These are phyloP conservation scores for Juglanconis sp. DNA, from an alignment of 2,329 filamentous ascomycete species.

Conservation along the genomic window DNA sequence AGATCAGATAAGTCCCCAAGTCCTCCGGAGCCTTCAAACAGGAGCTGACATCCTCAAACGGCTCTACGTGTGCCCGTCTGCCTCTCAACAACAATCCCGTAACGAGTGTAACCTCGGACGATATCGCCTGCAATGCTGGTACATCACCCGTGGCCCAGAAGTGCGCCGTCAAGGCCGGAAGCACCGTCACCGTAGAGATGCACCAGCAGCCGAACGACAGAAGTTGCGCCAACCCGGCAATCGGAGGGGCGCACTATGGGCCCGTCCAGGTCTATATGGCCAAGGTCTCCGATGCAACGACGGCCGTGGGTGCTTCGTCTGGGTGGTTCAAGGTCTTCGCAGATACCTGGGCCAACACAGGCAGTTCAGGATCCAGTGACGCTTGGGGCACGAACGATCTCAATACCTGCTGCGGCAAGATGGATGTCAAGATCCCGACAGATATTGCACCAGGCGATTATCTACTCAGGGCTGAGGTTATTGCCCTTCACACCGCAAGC, in stretches of 20 bases:
- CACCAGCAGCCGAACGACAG: slow-evolving; percentile 44
- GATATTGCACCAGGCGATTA: slow-evolving; percentile 36
- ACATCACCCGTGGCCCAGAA: slow-evolving; percentile 34
- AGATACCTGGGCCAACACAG: slow-evolving; percentile 37
- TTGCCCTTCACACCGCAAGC: slow-evolving; percentile 44
- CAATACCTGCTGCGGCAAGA: slow-evolving; percentile 37
- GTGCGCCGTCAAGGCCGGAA: slow-evolving; percentile 45
- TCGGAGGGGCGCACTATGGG: slow-evolving; percentile 51
- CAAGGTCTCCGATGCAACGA: slow-evolving; percentile 44
- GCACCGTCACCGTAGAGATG: slow-evolving; percentile 52
- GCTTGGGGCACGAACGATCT: slow-evolving; percentile 44
- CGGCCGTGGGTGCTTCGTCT: slow-evolving; percentile 36
- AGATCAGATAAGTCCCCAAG: slow-evolving; percentile 34
- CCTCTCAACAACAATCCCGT: slow-evolving; percentile 51
- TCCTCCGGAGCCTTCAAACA: neutral
- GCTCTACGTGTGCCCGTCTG: slow-evolving; percentile 43
- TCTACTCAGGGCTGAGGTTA: slow-evolving; percentile 46
- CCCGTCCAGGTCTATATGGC: slow-evolving; percentile 47
- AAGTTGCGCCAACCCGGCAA: slow-evolving; percentile 43
- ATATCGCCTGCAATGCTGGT: slow-evolving; percentile 44
- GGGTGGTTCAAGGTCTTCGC: slow-evolving; percentile 53
- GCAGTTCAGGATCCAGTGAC: slow-evolving; percentile 38
- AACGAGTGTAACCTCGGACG: slow-evolving; percentile 38
- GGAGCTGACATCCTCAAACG: slow-evolving; percentile 28
- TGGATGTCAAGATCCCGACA: slow-evolving; percentile 34